phyloP scores from a whole-genome alignment of 768 basidiomycete species.

The Boletus sp. region DNA sequence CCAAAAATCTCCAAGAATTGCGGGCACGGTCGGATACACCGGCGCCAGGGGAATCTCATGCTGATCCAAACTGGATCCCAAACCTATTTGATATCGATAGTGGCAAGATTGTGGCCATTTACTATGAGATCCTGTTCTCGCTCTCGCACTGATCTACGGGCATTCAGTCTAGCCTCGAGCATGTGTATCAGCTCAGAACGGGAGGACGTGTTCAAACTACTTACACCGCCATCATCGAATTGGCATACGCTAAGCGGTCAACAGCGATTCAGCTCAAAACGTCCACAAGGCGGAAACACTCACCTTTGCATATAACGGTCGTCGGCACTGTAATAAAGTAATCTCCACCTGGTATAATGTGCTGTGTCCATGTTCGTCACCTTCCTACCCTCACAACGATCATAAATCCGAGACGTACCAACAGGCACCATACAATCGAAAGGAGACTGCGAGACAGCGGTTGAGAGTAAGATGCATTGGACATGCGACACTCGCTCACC shows the following conservation, averaged over 20 bases:
- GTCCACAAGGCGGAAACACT: neutral
- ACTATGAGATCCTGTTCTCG: neutral
- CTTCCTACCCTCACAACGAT: neutral
- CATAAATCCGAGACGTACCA: neutral
- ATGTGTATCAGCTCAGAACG: neutral
- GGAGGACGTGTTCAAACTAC: neutral
- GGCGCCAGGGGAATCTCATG: no score
- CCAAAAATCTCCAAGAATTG: no score
- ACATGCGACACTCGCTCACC: neutral
- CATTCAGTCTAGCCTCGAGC: slow-evolving; percentile 6
- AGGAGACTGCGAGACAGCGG: neutral
- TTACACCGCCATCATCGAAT: slow-evolving; percentile 17
- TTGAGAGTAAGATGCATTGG: neutral
- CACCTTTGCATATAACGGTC: slow-evolving; percentile 4
- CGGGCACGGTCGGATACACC: no score
- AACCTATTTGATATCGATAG: slow-evolving; percentile 30
- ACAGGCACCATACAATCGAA: slow-evolving; percentile 5
- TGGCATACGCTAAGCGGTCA: slow-evolving; percentile 4
- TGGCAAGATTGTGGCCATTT: neutral
- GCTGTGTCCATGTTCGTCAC: neutral
- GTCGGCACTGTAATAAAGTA: slow-evolving; percentile 1
- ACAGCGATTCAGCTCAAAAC: neutral
- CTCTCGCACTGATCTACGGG: slow-evolving; percentile 3
- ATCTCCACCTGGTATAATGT: neutral
- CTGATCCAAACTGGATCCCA: slow-evolving; percentile 2